phyloP scores from a whole-genome alignment of 2,329 filamentous ascomycete species.

The Cryphonectria parasitica region DNA sequence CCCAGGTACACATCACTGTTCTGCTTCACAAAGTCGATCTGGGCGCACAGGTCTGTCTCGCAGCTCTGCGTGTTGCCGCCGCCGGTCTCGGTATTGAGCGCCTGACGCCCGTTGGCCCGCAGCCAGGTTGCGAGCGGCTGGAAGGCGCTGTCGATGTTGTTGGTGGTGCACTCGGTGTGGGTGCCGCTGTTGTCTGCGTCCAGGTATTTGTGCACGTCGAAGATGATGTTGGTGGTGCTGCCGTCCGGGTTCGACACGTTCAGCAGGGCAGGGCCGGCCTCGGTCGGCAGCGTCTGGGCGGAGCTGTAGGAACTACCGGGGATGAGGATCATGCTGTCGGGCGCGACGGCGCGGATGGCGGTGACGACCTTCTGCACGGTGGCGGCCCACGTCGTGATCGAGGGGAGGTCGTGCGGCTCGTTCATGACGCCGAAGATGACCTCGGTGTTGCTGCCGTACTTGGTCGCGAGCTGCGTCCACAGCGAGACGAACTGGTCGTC shows the following conservation, averaged over 20 bases:
- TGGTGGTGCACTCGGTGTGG: slow-evolving; percentile 53
- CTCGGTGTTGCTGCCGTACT: slow-evolving; percentile 56
- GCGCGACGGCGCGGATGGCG: slow-evolving; percentile 66
- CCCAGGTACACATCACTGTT: slow-evolving; percentile 39
- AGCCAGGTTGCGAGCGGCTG: slow-evolving; percentile 40
- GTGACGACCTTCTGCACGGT: slow-evolving; percentile 65
- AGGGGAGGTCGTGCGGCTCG: slow-evolving; percentile 36
- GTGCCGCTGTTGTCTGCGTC: slow-evolving; percentile 61
- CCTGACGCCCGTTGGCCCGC: slow-evolving; percentile 38
- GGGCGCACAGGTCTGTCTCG: slow-evolving; percentile 37
- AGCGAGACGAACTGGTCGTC: slow-evolving; percentile 63
- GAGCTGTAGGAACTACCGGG: slow-evolving; percentile 56
- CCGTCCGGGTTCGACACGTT: slow-evolving; percentile 61
- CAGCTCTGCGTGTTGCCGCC: slow-evolving; percentile 41
- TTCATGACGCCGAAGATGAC: slow-evolving; percentile 35
- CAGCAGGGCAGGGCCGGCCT: slow-evolving; percentile 53
- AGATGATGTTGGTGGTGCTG: slow-evolving; percentile 53
- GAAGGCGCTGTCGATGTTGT: slow-evolving; percentile 44
- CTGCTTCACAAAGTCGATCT: slow-evolving; percentile 38
- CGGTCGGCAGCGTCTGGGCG: slow-evolving; percentile 50
- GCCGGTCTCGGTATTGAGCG: slow-evolving; percentile 42
- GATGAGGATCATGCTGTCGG: slow-evolving; percentile 62
- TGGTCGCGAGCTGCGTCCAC: slow-evolving; percentile 60
- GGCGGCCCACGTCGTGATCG: slow-evolving; percentile 59
- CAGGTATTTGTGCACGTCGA: slow-evolving; percentile 65